phyloP scores from a whole-genome alignment of 2,329 filamentous ascomycete genomes.

The Penicillium sp. region DNA sequence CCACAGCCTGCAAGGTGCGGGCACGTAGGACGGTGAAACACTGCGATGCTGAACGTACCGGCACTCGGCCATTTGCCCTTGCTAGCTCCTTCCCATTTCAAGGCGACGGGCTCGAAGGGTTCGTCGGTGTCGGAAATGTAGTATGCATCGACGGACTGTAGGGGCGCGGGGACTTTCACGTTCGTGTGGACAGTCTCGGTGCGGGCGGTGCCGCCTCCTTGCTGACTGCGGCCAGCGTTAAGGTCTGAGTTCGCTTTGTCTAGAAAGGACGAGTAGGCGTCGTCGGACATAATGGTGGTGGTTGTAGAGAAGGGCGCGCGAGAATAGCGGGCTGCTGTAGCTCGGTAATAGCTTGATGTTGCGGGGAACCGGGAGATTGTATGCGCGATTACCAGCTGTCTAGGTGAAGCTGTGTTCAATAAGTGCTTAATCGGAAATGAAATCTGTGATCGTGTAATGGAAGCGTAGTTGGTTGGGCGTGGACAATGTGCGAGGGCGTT shows the following conservation, averaged over 20 bases:
- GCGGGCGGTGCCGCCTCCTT: constrained; percentile 22
- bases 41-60: constrained; percentile 24
- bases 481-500: constrained; percentile 7
- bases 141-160: constrained; percentile 59
- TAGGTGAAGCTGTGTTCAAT: neutral
- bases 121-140: constrained; percentile 84
- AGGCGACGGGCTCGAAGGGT: constrained; percentile 72
- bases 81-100: constrained; percentile 53
- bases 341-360: constrained; percentile 4
- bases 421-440: neutral
- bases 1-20: neutral
- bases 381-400: neutral
- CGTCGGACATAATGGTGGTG: constrained; percentile 56
- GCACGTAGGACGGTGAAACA: neutral
- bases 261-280: constrained; percentile 79
- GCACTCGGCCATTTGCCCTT: constrained; percentile 35
- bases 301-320: constrained; percentile 13
- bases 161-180: constrained; percentile 60
- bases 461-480: neutral
- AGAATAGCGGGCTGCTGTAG: constrained; percentile 4
- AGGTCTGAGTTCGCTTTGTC: constrained; percentile 78
- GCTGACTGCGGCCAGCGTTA: constrained; percentile 28
- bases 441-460: neutral
- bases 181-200: constrained; percentile 43
- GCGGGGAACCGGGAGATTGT: constrained; percentile 7